A percentile compares a stretch with the other conserved stretches of the same genome.
Evolutionary conservation across 768 basidiomycete genomes (phyloP).

Genomic region (Leccinum disarticulatum): DNA sequence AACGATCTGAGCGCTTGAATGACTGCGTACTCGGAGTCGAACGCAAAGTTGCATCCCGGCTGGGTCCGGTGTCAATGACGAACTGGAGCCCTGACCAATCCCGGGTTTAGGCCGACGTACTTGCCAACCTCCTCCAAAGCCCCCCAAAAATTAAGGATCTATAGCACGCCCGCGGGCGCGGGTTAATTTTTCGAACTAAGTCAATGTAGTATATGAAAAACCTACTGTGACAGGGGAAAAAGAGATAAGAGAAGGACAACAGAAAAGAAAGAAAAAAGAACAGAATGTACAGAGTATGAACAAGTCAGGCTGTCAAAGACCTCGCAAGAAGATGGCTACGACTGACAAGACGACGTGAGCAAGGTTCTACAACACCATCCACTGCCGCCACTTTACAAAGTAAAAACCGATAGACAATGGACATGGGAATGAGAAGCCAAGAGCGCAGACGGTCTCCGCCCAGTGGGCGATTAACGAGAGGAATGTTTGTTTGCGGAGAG

Average conservation of each 20-base stretch:
- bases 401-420: conserved; percentile 1
- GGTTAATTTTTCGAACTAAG: neutral
- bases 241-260: neutral
- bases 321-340: conserved; percentile 1
- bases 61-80: no score
- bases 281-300: conserved; percentile 7
- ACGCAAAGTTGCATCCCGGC: no score
- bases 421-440: conserved; percentile 5
- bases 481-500: conserved; percentile 17
- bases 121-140: neutral
- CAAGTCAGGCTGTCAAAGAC: conserved; percentile 9
- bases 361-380: conserved; percentile 6
- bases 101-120: neutral
- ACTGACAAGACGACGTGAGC: conserved; percentile 3
- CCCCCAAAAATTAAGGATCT: conserved; percentile 15
- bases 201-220: conserved; percentile 25
- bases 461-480: conserved; percentile 18
- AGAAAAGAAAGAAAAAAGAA: neutral
- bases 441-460: conserved; percentile 8
- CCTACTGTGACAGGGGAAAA: conserved; percentile 21
- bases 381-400: neutral
- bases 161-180: no score
- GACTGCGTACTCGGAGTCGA: no score
- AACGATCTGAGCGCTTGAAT: no score
- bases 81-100: no score